phyloP scores from a whole-genome alignment of 371 early-diverging fungal species.

The Mucor circinelloides region DNA sequence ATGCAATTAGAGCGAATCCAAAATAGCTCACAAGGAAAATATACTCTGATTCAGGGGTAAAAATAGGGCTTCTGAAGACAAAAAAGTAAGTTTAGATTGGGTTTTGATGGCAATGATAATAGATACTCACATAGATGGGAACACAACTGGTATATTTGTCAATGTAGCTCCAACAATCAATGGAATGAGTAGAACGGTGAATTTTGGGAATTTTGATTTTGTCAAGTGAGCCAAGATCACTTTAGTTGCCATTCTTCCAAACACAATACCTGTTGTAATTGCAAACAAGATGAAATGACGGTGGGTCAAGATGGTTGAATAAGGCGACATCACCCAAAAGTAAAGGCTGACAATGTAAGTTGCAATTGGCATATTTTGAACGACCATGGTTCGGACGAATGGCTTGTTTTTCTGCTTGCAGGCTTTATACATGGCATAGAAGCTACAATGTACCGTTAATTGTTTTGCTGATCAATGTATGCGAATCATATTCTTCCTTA shows the following conservation, averaged over 20 bases:
- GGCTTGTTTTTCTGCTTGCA: slow-evolving; percentile 67
- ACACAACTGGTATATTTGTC: slow-evolving; percentile 54
- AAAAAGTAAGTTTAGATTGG: slow-evolving; percentile 2
- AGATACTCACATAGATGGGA: slow-evolving; percentile 40
- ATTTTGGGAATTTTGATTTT: slow-evolving; percentile 76
- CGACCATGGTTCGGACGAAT: slow-evolving; percentile 63
- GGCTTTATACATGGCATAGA: slow-evolving; percentile 67
- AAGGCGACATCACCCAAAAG: slow-evolving; percentile 74
- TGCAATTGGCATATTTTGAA: slow-evolving; percentile 69
- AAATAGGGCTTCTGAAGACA: slow-evolving; percentile 58
- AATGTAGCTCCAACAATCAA: slow-evolving; percentile 70
- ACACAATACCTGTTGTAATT: slow-evolving; percentile 75
- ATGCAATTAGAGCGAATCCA: slow-evolving; percentile 73
- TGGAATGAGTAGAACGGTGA: slow-evolving; percentile 73
- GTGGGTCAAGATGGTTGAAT: slow-evolving; percentile 62
- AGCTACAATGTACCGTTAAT: slow-evolving; percentile 11
- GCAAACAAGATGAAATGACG: slow-evolving; percentile 74
- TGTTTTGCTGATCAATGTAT: neutral
- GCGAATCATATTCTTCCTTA: slow-evolving; percentile 14
- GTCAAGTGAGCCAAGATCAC: slow-evolving; percentile 90
- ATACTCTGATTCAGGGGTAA: slow-evolving; percentile 69
- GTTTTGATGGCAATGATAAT: neutral
- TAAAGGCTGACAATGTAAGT: slow-evolving; percentile 46
- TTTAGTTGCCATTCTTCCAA: slow-evolving; percentile 88
- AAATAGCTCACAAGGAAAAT: slow-evolving; percentile 73